phyloP scores from a whole-genome alignment of 805 yeast genomes.

The Debaryomyces hansenii region DNA sequence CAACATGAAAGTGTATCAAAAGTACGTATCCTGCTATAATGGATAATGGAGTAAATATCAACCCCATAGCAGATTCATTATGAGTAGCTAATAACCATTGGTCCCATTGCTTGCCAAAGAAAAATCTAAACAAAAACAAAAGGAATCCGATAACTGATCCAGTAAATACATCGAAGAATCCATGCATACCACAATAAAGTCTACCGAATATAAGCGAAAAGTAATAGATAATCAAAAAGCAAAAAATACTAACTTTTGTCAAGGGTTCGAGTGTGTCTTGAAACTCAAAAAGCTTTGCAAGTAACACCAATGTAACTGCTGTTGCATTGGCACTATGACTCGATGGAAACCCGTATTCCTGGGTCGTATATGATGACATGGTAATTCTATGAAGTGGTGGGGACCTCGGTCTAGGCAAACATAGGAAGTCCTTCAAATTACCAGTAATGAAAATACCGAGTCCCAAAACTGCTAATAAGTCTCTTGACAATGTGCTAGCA shows the following conservation, averaged over 20 bases:
- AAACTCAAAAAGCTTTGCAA: slow-evolving; percentile 9
- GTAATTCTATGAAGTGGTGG: slow-evolving; percentile 92
- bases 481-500: slow-evolving; percentile 54
- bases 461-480: slow-evolving; percentile 58
- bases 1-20: slow-evolving; percentile 68
- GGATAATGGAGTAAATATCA: slow-evolving; percentile 32
- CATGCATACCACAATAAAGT: slow-evolving; percentile 97
- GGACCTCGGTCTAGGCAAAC: slow-evolving; percentile 88
- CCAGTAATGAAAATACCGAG: slow-evolving; percentile 76
- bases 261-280: slow-evolving; percentile 11
- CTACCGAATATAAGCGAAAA: slow-evolving; percentile 74
- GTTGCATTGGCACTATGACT: slow-evolving; percentile 96
- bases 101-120: slow-evolving; percentile 47
- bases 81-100: slow-evolving; percentile 32
- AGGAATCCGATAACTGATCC: slow-evolving; percentile 67
- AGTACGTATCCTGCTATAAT: slow-evolving; percentile 44
- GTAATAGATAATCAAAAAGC: slow-evolving; percentile 48
- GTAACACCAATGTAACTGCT: slow-evolving; percentile 61
- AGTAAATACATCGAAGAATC: slow-evolving; percentile 68
- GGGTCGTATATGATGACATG: slow-evolving; percentile 84
- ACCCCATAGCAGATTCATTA: slow-evolving; percentile 15
- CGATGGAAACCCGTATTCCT: slow-evolving; percentile 94
- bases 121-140: slow-evolving; percentile 49
- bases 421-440: slow-evolving; percentile 74
- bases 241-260: slow-evolving; percentile 13